These are phyloP conservation scores for Oryza brachyantha DNA, from an alignment of 176 grass and related monocot species.

Conservation along the genomic window DNA sequence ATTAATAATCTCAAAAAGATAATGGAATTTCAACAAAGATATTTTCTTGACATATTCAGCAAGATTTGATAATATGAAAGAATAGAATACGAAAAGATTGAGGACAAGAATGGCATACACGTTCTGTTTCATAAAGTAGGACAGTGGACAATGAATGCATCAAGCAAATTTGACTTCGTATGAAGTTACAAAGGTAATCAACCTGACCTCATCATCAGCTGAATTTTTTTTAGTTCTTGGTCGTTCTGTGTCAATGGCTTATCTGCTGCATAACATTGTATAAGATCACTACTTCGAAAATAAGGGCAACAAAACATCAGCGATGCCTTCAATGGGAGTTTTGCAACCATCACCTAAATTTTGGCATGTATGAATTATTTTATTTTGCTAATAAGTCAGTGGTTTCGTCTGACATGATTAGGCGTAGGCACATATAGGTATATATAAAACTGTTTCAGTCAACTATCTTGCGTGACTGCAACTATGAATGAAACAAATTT, in stretches of 20 bases:
- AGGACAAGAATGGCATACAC: neutral
- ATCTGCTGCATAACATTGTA: neutral
- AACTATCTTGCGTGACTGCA: too few species aligned
- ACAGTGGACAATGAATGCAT: neutral
- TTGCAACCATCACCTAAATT: neutral
- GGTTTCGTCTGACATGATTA: conserved; percentile 1
- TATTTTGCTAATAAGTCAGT: conserved; percentile 10
- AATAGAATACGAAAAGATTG: neutral
- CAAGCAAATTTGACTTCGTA: neutral
- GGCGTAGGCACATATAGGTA: neutral
- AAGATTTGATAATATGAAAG: neutral
- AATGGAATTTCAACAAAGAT: neutral
- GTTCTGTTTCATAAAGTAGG: neutral
- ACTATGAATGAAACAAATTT: too few species aligned
- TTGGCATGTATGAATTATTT: neutral
- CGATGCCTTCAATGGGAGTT: neutral
- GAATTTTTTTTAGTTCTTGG: neutral
- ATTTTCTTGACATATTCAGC: neutral
- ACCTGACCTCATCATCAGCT: conserved; percentile 2
- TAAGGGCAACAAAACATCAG: neutral
- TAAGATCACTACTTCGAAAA: conserved; percentile 7
- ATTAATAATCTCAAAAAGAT: neutral
- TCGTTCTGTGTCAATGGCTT: conserved; percentile 15
- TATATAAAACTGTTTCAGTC: neutral
- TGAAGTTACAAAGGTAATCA: neutral